Percentiles rank a stretch among this genome's conserved stretches.
These are phyloP conservation scores for Yamadazyma sp. DNA, from an alignment of 805 yeast species.

Conservation along the genomic window DNA sequence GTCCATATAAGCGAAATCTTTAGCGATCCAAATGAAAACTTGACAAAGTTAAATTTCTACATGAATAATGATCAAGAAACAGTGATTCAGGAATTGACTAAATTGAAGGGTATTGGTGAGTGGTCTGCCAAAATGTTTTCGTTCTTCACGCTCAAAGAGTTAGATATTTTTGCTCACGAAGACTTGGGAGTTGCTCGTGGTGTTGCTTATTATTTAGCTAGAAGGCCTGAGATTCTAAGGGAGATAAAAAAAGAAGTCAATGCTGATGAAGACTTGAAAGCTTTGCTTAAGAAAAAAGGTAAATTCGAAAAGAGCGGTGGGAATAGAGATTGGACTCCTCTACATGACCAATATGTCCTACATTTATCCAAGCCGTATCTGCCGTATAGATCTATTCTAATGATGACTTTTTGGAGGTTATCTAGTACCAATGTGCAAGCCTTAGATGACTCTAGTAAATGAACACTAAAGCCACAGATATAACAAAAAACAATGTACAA, in stretches of 20 bases:
- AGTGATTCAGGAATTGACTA: slow-evolving; percentile 48
- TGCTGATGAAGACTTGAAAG: slow-evolving; percentile 33
- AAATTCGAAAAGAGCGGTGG: slow-evolving; percentile 37
- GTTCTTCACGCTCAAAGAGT: slow-evolving; percentile 61
- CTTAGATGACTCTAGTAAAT: slow-evolving; percentile 20
- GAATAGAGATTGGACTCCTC: slow-evolving; percentile 64
- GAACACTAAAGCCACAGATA: neutral
- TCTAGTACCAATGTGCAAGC: slow-evolving; percentile 57
- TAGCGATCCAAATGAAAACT: slow-evolving; percentile 33
- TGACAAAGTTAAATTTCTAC: slow-evolving; percentile 39
- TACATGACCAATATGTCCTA: slow-evolving; percentile 57
- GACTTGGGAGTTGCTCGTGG: slow-evolving; percentile 90
- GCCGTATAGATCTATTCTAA: slow-evolving; percentile 69
- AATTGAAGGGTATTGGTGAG: slow-evolving; percentile 69
- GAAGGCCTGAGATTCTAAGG: slow-evolving; percentile 49
- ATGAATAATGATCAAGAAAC: slow-evolving; percentile 39
- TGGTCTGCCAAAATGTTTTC: slow-evolving; percentile 94
- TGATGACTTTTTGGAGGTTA: slow-evolving; percentile 74
- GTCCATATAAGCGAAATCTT: slow-evolving; percentile 55
- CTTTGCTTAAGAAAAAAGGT: slow-evolving; percentile 32
- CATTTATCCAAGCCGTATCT: slow-evolving; percentile 55
- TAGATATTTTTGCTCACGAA: slow-evolving; percentile 71
- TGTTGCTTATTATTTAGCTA: slow-evolving; percentile 57
- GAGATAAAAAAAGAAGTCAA: slow-evolving; percentile 39
- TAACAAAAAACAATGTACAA: neutral